Evolutionary conservation across 2,329 filamentous ascomycete genomes (phyloP).

Genomic region (Ophiobolus disseminans): DNA sequence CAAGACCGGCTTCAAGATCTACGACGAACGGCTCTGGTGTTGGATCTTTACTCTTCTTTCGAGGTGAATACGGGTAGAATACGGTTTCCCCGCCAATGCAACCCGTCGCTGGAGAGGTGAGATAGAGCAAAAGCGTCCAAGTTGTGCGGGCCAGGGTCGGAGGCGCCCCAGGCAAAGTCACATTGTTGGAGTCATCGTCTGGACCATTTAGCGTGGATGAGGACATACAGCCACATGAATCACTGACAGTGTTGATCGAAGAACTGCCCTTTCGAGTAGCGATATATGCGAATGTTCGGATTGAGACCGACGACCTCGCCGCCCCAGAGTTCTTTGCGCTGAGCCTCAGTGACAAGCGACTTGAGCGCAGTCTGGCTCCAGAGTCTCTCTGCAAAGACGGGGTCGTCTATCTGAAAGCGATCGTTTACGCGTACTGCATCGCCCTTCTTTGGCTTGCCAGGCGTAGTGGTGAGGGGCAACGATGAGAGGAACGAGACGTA

Average conservation of each 20-base stretch:
- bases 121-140: constrained; percentile 89
- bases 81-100: constrained; percentile 89
- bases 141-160: constrained; percentile 72
- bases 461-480: constrained; percentile 78
- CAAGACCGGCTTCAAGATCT: constrained; percentile 80
- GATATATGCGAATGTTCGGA: constrained; percentile 87
- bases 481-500: constrained; percentile 77
- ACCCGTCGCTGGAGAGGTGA: constrained; percentile 76
- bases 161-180: constrained; percentile 60
- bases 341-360: constrained; percentile 57
- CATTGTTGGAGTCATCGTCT: constrained; percentile 84
- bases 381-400: constrained; percentile 73
- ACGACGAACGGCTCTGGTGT: constrained; percentile 71
- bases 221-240: no score
- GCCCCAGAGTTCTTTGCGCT: constrained; percentile 67
- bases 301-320: constrained; percentile 84
- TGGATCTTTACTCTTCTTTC: constrained; percentile 48
- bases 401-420: constrained; percentile 82
- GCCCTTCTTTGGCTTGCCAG: constrained; percentile 77
- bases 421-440: constrained; percentile 89
- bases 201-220: constrained; percentile 18
- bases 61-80: constrained; percentile 73
- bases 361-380: constrained; percentile 81
- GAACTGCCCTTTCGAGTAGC: constrained; percentile 85
- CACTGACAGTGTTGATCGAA: constrained; percentile 89